Evolutionary conservation across 805 yeast genomes (phyloP).

Genomic region (Candida tammaniensis): DNA sequence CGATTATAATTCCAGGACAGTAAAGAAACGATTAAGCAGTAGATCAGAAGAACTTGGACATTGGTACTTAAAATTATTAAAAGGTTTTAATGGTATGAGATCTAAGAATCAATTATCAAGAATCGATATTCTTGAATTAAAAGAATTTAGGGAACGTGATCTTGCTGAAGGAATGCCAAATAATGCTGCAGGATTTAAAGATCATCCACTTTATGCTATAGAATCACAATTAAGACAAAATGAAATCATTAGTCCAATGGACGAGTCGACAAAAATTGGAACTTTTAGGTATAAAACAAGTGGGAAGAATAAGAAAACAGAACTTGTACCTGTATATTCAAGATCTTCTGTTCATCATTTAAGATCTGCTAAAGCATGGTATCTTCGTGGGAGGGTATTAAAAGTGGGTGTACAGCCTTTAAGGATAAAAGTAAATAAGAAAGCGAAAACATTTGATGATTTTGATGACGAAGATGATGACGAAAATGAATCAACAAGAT

Average conservation of each 20-base stretch:
- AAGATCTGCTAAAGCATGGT: conserved; percentile 83
- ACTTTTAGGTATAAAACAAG: conserved; percentile 47
- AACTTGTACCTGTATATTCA: conserved; percentile 60
- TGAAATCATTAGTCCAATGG: conserved; percentile 69
- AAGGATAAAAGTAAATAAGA: conserved; percentile 29
- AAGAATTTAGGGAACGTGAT: conserved; percentile 60
- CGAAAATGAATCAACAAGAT: conserved; percentile 53
- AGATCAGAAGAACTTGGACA: conserved; percentile 50
- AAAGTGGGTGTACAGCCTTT: conserved; percentile 69
- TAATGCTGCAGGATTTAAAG: conserved; percentile 74
- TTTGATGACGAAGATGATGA: conserved; percentile 30
- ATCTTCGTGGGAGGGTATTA: conserved; percentile 70
- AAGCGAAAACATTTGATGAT: conserved; percentile 19
- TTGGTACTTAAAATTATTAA: conserved; percentile 60
- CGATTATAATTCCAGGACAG: conserved; percentile 67
- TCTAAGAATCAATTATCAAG: conserved; percentile 18
- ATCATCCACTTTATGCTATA: conserved; percentile 82
- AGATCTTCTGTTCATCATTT: conserved; percentile 62
- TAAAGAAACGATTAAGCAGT: conserved; percentile 65
- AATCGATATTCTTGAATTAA: conserved; percentile 54
- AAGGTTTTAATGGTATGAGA: conserved; percentile 22
- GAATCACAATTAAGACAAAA: conserved; percentile 71
- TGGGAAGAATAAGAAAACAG: conserved; percentile 28
- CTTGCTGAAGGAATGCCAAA: conserved; percentile 84
- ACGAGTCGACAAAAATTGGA: conserved; percentile 60